phyloP scores from a whole-genome alignment of 176 grass and related monocot genomes.

The Oryza glaberrima region DNA sequence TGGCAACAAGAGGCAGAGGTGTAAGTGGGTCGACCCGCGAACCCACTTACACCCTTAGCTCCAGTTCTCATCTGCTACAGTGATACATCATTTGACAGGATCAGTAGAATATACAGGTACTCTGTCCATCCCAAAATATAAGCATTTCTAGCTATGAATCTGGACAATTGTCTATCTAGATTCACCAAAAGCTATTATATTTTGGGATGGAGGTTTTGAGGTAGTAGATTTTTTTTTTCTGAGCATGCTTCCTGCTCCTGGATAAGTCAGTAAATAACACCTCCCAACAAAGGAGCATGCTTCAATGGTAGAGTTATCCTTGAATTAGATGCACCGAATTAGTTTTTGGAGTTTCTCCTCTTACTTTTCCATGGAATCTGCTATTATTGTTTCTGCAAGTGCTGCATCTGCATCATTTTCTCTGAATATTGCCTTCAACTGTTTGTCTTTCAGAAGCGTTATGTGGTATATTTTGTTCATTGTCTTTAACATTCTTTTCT shows the following conservation, averaged over 20 bases:
- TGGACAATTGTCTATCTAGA: no score
- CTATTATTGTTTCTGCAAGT: constrained; percentile 4
- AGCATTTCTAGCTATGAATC: no score
- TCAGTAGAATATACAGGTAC: not conserved
- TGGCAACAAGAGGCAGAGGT: not conserved
- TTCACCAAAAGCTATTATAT: no score
- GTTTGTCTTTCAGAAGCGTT: constrained; percentile 38
- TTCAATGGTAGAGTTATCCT: not conserved
- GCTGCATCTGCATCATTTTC: constrained; percentile 20
- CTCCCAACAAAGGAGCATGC: not conserved
- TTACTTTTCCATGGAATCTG: not conserved
- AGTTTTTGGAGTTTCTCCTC: not conserved
- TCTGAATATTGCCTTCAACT: not conserved
- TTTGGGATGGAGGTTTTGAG: no score
- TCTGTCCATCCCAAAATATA: no score
- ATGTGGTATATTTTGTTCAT: not conserved
- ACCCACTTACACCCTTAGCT: no score
- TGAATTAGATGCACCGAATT: constrained; percentile 22
- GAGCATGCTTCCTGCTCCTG: constrained; percentile 4
- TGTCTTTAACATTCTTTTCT: constrained; percentile 17
- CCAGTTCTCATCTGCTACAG: not conserved
- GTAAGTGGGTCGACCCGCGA: no score
- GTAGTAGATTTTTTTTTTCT: not conserved
- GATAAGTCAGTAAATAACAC: not conserved
- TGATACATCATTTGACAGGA: constrained; percentile 11